A percentile compares a stretch with the other conserved stretches of the same genome.
These are phyloP conservation scores for Saxophila tyrrhenica DNA, from an alignment of 495 filamentous ascomycete genomes.

Conservation along the genomic window DNA sequence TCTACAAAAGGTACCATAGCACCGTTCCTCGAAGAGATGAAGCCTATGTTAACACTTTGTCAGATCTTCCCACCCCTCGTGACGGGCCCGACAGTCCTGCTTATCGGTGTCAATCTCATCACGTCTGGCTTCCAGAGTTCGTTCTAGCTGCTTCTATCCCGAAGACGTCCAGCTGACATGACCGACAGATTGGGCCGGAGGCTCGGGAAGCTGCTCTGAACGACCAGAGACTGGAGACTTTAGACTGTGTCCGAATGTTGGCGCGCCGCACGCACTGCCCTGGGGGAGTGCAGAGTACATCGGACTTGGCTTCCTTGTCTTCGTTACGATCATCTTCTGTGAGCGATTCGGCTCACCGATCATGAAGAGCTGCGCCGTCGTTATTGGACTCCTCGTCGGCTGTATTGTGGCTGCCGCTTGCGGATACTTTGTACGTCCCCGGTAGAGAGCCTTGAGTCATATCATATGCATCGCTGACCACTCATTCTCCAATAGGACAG, in stretches of 20 bases:
- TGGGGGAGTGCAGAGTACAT: slow-evolving; percentile 86
- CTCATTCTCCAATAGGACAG: too few species aligned
- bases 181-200: slow-evolving; percentile 62
- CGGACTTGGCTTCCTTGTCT: slow-evolving; percentile 81
- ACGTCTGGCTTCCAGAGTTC: slow-evolving; percentile 52
- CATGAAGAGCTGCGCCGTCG: slow-evolving; percentile 63
- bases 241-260: slow-evolving; percentile 56
- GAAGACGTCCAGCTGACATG: background rate
- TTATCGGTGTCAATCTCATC: slow-evolving; percentile 68
- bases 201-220: slow-evolving; percentile 49
- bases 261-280: slow-evolving; percentile 66
- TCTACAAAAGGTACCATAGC: slow-evolving; percentile 40
- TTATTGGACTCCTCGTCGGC: slow-evolving; percentile 66
- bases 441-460: too few species aligned
- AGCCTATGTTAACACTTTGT: too few species aligned
- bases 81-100: slow-evolving; percentile 71
- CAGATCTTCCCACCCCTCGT: slow-evolving; percentile 80
- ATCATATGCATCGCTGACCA: too few species aligned
- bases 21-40: background rate
- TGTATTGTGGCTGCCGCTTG: slow-evolving; percentile 79
- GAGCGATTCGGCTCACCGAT: slow-evolving; percentile 76
- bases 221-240: slow-evolving; percentile 45
- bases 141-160: background rate
- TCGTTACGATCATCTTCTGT: slow-evolving; percentile 76
- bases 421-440: slow-evolving; percentile 57